These are phyloP conservation scores for Hypomyces rosellus DNA, from an alignment of 2,329 filamentous ascomycete genomes.

Conservation along the genomic window DNA sequence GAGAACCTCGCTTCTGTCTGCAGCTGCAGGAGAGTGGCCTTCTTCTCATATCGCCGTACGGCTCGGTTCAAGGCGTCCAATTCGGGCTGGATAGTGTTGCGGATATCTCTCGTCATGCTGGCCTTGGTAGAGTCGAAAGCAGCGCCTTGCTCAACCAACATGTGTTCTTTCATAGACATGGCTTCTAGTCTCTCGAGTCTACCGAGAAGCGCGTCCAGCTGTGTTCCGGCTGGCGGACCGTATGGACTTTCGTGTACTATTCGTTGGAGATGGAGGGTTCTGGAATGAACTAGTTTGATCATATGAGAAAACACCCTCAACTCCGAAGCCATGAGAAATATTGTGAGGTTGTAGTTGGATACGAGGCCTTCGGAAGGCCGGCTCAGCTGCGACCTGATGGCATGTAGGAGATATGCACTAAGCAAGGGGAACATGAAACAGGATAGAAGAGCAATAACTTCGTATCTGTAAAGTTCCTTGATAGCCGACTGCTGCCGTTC, in stretches of 20 bases:
- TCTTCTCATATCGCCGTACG: slow-evolving; percentile 86
- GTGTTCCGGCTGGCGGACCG: slow-evolving; percentile 24
- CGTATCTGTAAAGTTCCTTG: slow-evolving; percentile 65
- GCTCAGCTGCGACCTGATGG: slow-evolving; percentile 73
- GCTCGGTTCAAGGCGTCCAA: slow-evolving; percentile 84
- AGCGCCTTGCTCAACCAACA: slow-evolving; percentile 19
- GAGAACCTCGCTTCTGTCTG: slow-evolving; percentile 72
- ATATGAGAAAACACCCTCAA: slow-evolving; percentile 76
- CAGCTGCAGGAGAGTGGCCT: slow-evolving; percentile 65
- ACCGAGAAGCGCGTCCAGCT: slow-evolving; percentile 52
- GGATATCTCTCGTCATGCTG: slow-evolving; percentile 51
- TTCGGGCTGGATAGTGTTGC: slow-evolving; percentile 66
- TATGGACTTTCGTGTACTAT: slow-evolving; percentile 54
- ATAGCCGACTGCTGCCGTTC: slow-evolving; percentile 35
- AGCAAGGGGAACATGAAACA: slow-evolving; percentile 75
- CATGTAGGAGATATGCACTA: slow-evolving; percentile 78
- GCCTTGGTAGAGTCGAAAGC: slow-evolving; percentile 27
- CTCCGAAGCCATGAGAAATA: slow-evolving; percentile 84
- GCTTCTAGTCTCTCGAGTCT: slow-evolving; percentile 67
- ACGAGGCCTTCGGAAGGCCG: slow-evolving; percentile 80
- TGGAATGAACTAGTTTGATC: slow-evolving; percentile 69
- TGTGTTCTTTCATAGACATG: slow-evolving; percentile 29
- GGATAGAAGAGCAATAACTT: slow-evolving; percentile 64
- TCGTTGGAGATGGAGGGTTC: slow-evolving; percentile 76
- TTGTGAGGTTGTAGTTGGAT: slow-evolving; percentile 86